phyloP scores from a whole-genome alignment of 768 basidiomycete genomes.

The Lentinula detonsa region DNA sequence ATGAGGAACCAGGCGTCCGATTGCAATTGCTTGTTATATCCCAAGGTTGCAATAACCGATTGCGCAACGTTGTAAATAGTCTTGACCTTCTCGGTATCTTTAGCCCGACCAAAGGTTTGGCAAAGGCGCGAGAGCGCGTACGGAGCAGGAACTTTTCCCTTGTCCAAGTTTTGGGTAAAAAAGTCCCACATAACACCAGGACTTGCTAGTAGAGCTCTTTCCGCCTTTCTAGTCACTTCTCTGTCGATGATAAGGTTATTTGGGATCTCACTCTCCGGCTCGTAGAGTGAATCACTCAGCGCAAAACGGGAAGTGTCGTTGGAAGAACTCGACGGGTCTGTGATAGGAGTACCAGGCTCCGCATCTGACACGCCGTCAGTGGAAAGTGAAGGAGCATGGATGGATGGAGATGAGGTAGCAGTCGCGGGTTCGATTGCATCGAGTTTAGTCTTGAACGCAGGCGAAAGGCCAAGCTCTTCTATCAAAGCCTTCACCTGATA shows the following conservation, averaged over 20 bases:
- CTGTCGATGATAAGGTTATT: background rate
- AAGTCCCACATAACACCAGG: background rate
- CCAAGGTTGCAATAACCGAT: constrained; percentile 41
- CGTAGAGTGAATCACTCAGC: background rate
- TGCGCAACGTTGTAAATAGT: constrained; percentile 69
- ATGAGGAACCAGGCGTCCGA: constrained; percentile 64
- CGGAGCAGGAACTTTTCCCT: constrained; percentile 37
- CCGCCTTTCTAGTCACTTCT: background rate
- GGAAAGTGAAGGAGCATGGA: background rate
- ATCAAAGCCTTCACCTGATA: constrained; percentile 1
- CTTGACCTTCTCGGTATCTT: constrained; percentile 54
- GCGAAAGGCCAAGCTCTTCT: background rate
- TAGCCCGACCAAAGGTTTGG: constrained; percentile 57
- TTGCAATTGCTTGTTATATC: constrained; percentile 40
- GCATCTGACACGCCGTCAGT: background rate
- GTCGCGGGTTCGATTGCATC: background rate
- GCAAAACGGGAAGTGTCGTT: background rate
- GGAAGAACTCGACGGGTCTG: background rate
- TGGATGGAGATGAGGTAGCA: background rate
- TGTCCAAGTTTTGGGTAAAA: background rate
- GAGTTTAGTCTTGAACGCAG: background rate
- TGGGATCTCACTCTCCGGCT: background rate
- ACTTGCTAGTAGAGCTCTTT: background rate
- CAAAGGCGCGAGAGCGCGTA: constrained; percentile 57
- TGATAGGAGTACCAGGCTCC: background rate